Evolutionary conservation across 2,329 filamentous ascomycete genomes (phyloP).

Genomic region (Periconia sp.): DNA sequence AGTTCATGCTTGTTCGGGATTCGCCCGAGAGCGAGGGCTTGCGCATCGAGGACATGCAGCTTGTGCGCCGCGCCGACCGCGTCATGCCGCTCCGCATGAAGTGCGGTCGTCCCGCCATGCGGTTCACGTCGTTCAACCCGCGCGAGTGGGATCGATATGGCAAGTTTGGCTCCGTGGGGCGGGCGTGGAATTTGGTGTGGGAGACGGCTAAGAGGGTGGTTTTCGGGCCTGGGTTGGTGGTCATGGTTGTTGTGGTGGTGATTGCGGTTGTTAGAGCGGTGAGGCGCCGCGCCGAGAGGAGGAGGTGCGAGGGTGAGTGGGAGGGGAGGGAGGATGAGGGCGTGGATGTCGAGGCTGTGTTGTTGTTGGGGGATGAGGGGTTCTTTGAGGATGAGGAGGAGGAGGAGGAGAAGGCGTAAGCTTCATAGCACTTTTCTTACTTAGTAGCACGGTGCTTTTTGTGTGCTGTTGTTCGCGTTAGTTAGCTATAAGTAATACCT

Average conservation of each 20-base stretch:
- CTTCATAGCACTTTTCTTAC: no score
- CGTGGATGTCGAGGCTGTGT: slow-evolving; percentile 21
- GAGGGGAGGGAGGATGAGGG: slow-evolving; percentile 2
- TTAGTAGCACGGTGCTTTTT: no score
- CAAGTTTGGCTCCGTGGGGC: slow-evolving; percentile 24
- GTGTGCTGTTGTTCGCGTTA: no score
- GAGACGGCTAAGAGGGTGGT: slow-evolving; percentile 13
- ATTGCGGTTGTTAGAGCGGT: slow-evolving; percentile 15
- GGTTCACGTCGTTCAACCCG: slow-evolving; percentile 26
- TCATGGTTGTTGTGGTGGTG: slow-evolving; percentile 18
- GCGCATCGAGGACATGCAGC: no score
- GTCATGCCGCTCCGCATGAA: slow-evolving; percentile 26
- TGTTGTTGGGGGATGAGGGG: slow-evolving; percentile 12
- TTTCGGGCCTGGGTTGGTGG: slow-evolving; percentile 10
- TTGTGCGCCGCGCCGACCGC: slow-evolving; percentile 10
- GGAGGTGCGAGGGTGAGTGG: slow-evolving; percentile 11
- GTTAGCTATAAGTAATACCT: no score
- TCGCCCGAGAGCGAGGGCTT: no score
- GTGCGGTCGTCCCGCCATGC: slow-evolving; percentile 29
- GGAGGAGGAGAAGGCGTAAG: background rate
- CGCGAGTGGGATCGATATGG: slow-evolving; percentile 34
- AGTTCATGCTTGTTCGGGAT: no score
- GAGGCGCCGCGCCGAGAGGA: slow-evolving; percentile 11
- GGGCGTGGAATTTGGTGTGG: slow-evolving; percentile 15
- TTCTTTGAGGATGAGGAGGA: background rate